Percentiles rank a stretch among this genome's conserved stretches.
phyloP scores from a whole-genome alignment of 163 green algal genomes.

The Volvox carteri region DNA sequence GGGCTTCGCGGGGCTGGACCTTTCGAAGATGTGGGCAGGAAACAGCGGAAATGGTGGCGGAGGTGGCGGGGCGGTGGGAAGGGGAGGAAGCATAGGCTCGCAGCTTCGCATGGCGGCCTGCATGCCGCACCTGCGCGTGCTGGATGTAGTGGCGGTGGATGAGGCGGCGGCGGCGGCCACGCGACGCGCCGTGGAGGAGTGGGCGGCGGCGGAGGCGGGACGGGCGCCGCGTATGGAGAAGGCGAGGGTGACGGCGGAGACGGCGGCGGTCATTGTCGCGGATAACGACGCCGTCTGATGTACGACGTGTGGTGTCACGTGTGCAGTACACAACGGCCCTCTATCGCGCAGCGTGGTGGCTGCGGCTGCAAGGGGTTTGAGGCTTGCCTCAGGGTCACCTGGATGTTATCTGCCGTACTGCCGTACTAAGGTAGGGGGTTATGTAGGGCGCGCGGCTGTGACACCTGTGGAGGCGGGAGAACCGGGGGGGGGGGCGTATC shows the following conservation, averaged over 20 bases:
- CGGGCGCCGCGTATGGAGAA: conserved; percentile 15
- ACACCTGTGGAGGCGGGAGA: no score
- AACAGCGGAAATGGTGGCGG: background rate
- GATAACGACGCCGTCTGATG: background rate
- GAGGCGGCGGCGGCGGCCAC: background rate
- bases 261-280: background rate
- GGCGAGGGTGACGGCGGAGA: background rate
- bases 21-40: background rate
- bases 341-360: no score
- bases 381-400: no score
- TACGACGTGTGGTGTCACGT: no score
- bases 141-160: conserved; percentile 17
- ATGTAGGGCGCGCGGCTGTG: no score
- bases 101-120: background rate
- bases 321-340: no score
- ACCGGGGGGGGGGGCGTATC: no score
- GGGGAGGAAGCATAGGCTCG: background rate
- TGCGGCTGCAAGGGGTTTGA: no score
- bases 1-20: background rate
- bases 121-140: background rate
- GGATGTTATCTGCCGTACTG: no score
- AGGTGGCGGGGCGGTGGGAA: background rate
- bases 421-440: no score
- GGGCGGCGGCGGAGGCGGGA: background rate
- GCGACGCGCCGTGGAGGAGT: background rate